Evolutionary conservation across 352 stramenopile genomes (phyloP), one percentile per base, ranked within the genome.

Genomic region (Thraustochytrium sp.): DNA sequence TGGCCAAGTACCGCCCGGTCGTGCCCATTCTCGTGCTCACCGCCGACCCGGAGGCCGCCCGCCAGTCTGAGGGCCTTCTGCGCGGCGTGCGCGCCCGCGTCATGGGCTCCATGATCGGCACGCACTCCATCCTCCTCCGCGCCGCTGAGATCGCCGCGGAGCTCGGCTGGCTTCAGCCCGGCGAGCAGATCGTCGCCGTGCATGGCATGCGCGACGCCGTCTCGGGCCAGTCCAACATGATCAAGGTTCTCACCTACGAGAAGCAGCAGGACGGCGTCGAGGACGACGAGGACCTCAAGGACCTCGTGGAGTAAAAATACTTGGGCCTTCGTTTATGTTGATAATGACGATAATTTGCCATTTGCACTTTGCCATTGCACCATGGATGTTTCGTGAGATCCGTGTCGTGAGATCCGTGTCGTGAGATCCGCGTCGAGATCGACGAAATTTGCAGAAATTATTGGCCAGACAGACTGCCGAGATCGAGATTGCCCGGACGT

Each of bases 1-100:
- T 99, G 55, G 90, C 95, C 78, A 98, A 98, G 87, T 99, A 98
- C 90, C 90, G 93, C 48, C 93, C 93, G 9, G 85, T 85, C 48
- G 87, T 93, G 86, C 92, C 92, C 48, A 94, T 98, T 51, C 86
- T 98, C 31, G 94, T 93, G 16, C 89, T 97, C 55, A 97, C 94
- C 8, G 90, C 92, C 16, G 48, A 63, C 44, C 73, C 55, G 2
- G 34, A 85, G 62, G 64, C 89, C 31, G 87, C 87, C 21, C 87
- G 91, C 26, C 91, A 95, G 85, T 80, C 44, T 31, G 63, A 51
- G 26, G 74, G 84, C n/a, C 21, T 86, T n/a, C 36, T 88, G 11
- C 38, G 85, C 21, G 84, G 72, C 34, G 46, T 23, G 29, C 46
- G 62, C 36, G 73, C 73, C 23, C 46, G n/a, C 49, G 36, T 55